Evolutionary conservation across 1,284 basidiomycete species (phyloP), one percentile per base, ranked within the genome.

Genomic region (Lentinula novae-zelandiae): DNA sequence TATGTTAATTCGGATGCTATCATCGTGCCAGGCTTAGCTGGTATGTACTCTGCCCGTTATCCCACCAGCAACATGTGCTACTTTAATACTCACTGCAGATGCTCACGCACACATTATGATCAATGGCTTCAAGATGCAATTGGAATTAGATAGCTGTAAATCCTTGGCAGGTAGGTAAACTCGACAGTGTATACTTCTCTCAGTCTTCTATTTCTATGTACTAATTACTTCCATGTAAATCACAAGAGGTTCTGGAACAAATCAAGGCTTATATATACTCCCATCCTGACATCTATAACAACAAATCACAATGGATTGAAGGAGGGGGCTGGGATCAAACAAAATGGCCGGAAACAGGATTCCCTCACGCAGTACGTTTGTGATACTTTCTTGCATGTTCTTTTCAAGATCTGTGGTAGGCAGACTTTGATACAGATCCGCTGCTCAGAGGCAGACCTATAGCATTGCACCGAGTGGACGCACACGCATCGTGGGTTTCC

Each of bases 291-390:
- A 69, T 88, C 5, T 49, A 51, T 20, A 15, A 53, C n/a, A 54
- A 63, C 31, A 76, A 74, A 5, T 78, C 80, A 2, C 76, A 73
- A 3, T 96, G 93, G 93, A 84, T 97, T 58, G 78, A 88, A 67
- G 95, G 93, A 3, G 84, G 90, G 77, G 95, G 95, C 5, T 98
- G 95, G 95, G 93, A 98, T 70, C 95, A 98, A 72, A 96, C 91
- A 4, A 78, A 82, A 61, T 91, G 89, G 89, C 66, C 80, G 1
- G 82, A 78, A 17, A 75, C 81, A 31, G 72, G 79, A 33, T 96
- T 95, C 68, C 95, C 95, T 0, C 89, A 83, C 27, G 89, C 92
- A 4, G 93, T 93, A 66, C 56, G 85, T 44, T 34, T 52, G 27
- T 27, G 27, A 27, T 27, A 3, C 8, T 27, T n/a, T 52, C 3